Evolutionary conservation across 208 protist genomes (phyloP).

Genomic region (Herpetomonas samuelpessoai): DNA sequence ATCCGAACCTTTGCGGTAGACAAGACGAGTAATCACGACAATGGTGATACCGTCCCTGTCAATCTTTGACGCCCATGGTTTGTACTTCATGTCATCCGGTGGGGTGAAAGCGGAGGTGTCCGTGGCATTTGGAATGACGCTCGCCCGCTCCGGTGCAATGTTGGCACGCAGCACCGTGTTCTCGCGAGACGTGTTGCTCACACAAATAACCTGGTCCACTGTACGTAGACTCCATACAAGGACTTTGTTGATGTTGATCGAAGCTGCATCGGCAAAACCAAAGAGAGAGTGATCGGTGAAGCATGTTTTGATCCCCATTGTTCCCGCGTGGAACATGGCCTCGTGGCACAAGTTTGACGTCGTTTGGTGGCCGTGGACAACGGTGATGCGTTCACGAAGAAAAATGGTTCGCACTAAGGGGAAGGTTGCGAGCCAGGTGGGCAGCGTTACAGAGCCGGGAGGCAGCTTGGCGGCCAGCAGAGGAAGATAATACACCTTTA

Average conservation of each 20-base stretch:
- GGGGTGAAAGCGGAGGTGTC: conserved; percentile 91
- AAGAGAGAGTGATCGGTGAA: conserved; percentile 99
- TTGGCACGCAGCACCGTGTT: conserved; percentile 96
- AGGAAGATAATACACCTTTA: conserved; percentile 99
- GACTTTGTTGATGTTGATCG: conserved; percentile 97
- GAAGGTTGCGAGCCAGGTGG: conserved; percentile 82
- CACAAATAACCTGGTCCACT: conserved; percentile 97
- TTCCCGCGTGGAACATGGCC: conserved; percentile 93
- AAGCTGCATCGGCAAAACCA: conserved; percentile 95
- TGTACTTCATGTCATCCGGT: conserved; percentile 89
- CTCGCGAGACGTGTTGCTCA: conserved; percentile 98
- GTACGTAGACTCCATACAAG: conserved; percentile 94
- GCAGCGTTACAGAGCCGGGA: conserved; percentile 89
- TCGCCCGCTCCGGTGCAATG: conserved; percentile 89
- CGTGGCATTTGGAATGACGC: conserved; percentile 98
- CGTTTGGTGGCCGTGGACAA: conserved; percentile 97
- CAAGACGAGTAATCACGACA: conserved; percentile 95
- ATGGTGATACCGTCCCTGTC: conserved; percentile 91
- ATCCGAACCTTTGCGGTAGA: conserved; percentile 97
- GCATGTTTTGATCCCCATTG: conserved; percentile 94
- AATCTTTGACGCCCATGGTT: conserved; percentile 83
- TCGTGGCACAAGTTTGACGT: conserved; percentile 96
- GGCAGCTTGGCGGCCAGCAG: conserved; percentile 88
- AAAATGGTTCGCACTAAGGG: conserved; percentile 94
- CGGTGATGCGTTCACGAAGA: conserved; percentile 94